Conservation (phyloP, 768 basidiomycete genomes). For the Plicaturopsis crispa region DNA sequence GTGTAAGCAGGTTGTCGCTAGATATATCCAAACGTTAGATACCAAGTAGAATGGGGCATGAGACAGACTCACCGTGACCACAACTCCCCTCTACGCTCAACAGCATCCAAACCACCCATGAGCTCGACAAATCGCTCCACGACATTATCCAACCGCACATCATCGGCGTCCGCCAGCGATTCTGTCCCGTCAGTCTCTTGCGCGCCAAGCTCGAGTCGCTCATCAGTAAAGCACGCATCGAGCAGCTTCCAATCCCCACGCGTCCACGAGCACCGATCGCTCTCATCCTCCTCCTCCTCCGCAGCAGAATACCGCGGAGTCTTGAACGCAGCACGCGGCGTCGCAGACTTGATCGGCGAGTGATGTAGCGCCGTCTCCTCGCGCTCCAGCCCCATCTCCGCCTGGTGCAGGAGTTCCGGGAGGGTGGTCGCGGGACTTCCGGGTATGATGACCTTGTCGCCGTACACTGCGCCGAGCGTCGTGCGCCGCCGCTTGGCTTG, state of each 20-base stretch:
- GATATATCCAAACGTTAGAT: too few relatives aligned
- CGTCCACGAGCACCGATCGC: constrained; percentile 40
- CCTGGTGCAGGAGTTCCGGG: constrained; percentile 49
- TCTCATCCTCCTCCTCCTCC: constrained; percentile 5
- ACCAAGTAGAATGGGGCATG: too few relatives aligned
- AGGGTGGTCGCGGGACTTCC: constrained; percentile 47
- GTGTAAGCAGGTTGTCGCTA: constrained; percentile 44
- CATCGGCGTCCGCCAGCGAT: constrained; percentile 45
- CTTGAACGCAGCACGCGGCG: background rate
- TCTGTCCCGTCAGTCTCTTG: constrained; percentile 10
- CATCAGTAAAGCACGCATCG: constrained; percentile 73
- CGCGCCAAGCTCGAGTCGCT: constrained; percentile 44
- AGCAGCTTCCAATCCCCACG: constrained; percentile 77
- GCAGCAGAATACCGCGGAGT: constrained; percentile 1
- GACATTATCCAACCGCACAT: constrained; percentile 48
- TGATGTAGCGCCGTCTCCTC: constrained; percentile 20
- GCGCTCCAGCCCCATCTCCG: constrained; percentile 40
- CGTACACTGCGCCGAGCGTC: constrained; percentile 31
- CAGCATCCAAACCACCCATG: constrained; percentile 36
- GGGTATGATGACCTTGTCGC: constrained; percentile 45
- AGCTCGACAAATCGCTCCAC: constrained; percentile 48
- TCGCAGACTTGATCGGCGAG: constrained; percentile 8
- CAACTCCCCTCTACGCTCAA: constrained; percentile 32
- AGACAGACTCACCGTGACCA: constrained; percentile 53
- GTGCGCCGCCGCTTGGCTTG: constrained; percentile 20